Evolutionary conservation across 2,329 filamentous ascomycete genomes (phyloP).

Genomic region (Aspergillus fijiensis): DNA sequence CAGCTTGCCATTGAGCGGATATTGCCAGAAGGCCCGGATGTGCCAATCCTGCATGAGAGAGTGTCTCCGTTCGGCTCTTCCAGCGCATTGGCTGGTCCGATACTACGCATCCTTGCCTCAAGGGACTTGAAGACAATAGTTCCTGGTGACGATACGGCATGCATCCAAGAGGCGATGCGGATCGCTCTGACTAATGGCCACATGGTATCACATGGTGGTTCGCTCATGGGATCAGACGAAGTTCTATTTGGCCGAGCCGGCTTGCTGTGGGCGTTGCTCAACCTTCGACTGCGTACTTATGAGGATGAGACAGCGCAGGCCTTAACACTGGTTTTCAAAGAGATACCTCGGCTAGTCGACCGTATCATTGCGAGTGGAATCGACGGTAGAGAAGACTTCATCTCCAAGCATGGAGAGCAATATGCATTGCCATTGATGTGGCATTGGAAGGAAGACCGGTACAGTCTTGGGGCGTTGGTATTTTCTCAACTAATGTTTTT

Average conservation of each 20-base stretch:
- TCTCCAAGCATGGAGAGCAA: constrained; percentile 29
- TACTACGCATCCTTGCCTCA: constrained; percentile 29
- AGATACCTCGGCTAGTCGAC: constrained; percentile 33
- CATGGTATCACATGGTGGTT: constrained; percentile 26
- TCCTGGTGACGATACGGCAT: constrained; percentile 28
- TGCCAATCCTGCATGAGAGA: constrained; percentile 28
- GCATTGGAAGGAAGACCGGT: constrained; percentile 38
- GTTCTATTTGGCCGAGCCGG: constrained; percentile 41
- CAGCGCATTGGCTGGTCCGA: constrained; percentile 27
- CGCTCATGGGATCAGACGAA: constrained; percentile 39
- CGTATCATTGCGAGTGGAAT: constrained; percentile 36
- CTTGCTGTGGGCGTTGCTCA: constrained; percentile 38
- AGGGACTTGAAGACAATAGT: constrained; percentile 18
- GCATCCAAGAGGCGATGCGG: constrained; percentile 30
- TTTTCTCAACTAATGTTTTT: background rate
- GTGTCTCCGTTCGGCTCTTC: constrained; percentile 37
- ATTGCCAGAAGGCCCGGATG: constrained; percentile 22
- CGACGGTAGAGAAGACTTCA: constrained; percentile 32
- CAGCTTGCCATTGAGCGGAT: constrained; percentile 31
- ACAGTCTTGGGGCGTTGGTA: constrained; percentile 41
- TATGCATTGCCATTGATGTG: constrained; percentile 43
- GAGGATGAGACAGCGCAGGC: constrained; percentile 20
- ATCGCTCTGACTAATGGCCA: constrained; percentile 31
- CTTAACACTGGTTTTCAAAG: constrained; percentile 27
- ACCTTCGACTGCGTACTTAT: constrained; percentile 30